A percentile compares a stretch with the other conserved stretches of the same genome.
phyloP scores from a whole-genome alignment of 441 rosid species.

The Capsella rubella region DNA sequence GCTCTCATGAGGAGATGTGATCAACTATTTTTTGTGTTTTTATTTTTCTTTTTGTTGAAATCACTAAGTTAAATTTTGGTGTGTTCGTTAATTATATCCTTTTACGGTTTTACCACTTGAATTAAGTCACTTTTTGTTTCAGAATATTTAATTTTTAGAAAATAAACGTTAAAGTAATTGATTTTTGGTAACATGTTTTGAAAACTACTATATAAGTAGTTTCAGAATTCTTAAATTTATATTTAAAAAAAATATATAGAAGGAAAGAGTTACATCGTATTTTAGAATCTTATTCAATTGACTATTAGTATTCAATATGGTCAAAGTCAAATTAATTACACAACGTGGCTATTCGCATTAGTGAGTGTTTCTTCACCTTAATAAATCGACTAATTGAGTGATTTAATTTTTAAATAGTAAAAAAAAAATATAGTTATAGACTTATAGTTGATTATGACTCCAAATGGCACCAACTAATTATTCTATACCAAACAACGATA shows the following conservation, averaged over 20 bases:
- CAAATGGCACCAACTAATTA: no score
- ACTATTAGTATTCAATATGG: background rate
- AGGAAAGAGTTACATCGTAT: background rate
- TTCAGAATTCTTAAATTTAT: no score
- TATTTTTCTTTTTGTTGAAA: background rate
- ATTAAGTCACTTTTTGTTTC: background rate
- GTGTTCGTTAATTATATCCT: constrained; percentile 7
- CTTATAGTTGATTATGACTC: background rate
- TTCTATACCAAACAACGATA: no score
- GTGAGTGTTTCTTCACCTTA: background rate
- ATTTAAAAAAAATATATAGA: background rate
- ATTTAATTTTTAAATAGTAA: background rate
- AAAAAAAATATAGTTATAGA: no score
- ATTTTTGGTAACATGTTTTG: background rate
- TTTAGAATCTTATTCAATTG: background rate
- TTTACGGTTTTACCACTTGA: background rate
- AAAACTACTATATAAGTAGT: background rate
- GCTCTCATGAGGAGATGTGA: constrained; percentile 17
- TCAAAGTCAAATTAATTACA: constrained; percentile 23
- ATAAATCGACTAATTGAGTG: background rate
- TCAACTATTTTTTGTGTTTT: background rate
- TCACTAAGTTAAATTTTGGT: constrained; percentile 14
- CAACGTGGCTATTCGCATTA: background rate
- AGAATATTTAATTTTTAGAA: no score
- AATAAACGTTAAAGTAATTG: background rate